Evolutionary conservation across 805 yeast genomes (phyloP), one percentile per base, ranked within the genome.

Genomic region (Dipodascopsis uninucleata): DNA sequence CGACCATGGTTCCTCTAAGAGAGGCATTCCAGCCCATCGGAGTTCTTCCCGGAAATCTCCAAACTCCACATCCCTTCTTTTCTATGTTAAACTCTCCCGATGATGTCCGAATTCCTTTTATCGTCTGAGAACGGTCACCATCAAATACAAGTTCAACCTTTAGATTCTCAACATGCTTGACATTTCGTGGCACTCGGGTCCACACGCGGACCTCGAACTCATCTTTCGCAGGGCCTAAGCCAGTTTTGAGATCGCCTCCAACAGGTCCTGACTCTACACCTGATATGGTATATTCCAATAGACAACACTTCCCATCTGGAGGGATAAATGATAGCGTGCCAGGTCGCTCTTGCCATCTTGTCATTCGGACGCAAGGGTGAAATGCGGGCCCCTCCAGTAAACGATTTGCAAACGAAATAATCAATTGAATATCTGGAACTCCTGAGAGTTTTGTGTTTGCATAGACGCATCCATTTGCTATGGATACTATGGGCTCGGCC

Each of bases 371-470:
- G 61, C 90, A 81, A 36, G 72, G 74, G 61, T 90, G 96, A 53
- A 86, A 77, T 10, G 79, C 68, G 0, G 93, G 86, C 3, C 42
- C 41, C 32, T 45, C 43, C 9, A 53, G 49, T 2, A 53, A 36
- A 3, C 49, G 28, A 5, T 42, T 39, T n/a, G 52, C 49, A 8
- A 40, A 47, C 3, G 69, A 57, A 28, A 89, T 63, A 8, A 67
- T 62, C 56, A 90, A 61, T 49, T 78, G 78, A 14, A 89, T 72
- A 16, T 76, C 75, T 0, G 97, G 97, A 0, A 74, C 69, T 0
- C 95, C 96, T 12, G 85, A 77, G n/a, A 90, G 64, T 50, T 80
- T 79, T 10, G 86, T 77, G 2, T 78, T 74, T 49, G 86, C 77
- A 36, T 72, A 71, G 17, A 88, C 63, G 18, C 69, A 60, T 2